Evolutionary conservation across 495 filamentous ascomycete species (phyloP).

Genomic region (Chaetomidium leptoderma): DNA sequence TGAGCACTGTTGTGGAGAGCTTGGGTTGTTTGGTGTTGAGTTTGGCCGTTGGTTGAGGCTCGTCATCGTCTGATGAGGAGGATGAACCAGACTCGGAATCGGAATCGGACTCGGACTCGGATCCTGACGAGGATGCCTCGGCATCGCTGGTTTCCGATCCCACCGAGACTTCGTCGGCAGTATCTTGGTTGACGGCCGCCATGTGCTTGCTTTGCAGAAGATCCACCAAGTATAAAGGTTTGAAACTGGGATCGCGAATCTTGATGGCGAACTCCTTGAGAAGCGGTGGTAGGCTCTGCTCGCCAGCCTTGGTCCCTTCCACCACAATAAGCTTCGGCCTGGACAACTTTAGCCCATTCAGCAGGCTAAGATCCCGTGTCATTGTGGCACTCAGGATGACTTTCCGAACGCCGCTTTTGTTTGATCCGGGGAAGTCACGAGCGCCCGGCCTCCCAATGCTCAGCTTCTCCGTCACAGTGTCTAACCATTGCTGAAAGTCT

Average conservation of each 20-base stretch:
- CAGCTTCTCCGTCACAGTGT: slow-evolving; percentile 62
- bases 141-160: slow-evolving; percentile 24
- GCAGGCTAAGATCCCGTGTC: slow-evolving; percentile 77
- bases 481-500: slow-evolving; percentile 88
- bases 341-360: slow-evolving; percentile 66
- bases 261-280: slow-evolving; percentile 71
- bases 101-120: slow-evolving; percentile 30
- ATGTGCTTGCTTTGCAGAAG: slow-evolving; percentile 49
- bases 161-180: slow-evolving; percentile 19
- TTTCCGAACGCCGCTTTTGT: slow-evolving; percentile 56
- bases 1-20: slow-evolving; percentile 52
- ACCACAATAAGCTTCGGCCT: slow-evolving; percentile 75
- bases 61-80: slow-evolving; percentile 17
- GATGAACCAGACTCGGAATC: slow-evolving; percentile 26
- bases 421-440: slow-evolving; percentile 49
- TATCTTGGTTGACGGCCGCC: slow-evolving; percentile 10
- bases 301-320: slow-evolving; percentile 44
- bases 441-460: slow-evolving; percentile 34
- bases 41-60: background rate
- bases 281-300: slow-evolving; percentile 60
- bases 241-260: slow-evolving; percentile 68
- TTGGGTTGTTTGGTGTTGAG: slow-evolving; percentile 8
- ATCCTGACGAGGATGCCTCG: slow-evolving; percentile 26
- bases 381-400: slow-evolving; percentile 89
- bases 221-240: slow-evolving; percentile 75